Conservation (phyloP, 352 stramenopile genomes). For the Pythium guiyangense region DNA sequence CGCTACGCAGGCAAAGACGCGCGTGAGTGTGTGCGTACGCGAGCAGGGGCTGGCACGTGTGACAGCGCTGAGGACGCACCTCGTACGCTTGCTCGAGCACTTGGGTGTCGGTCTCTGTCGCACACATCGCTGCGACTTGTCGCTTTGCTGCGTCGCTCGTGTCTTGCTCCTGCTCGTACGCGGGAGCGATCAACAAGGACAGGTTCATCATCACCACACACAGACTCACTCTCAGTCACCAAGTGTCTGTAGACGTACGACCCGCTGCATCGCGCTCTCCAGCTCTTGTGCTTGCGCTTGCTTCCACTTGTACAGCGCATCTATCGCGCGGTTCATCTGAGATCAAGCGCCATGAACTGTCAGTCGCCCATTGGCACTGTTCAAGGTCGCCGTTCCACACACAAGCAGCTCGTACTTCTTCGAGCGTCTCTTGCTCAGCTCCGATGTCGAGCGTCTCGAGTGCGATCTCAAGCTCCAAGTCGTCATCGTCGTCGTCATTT, state of each 20-base stretch:
- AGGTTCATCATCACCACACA: background rate
- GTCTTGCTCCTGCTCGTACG: slow-evolving; percentile 3
- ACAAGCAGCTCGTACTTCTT: slow-evolving; percentile 22
- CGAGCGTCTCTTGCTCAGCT: slow-evolving; percentile 28
- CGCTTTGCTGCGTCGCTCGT: background rate
- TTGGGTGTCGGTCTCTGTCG: background rate
- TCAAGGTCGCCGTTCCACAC: background rate
- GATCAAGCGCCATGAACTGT: background rate
- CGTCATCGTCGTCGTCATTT: slow-evolving; percentile 23
- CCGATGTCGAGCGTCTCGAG: slow-evolving; percentile 25
- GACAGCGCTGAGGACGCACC: background rate
- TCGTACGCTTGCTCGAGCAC: slow-evolving; percentile 8
- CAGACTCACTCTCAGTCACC: background rate
- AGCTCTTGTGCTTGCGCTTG: slow-evolving; percentile 21
- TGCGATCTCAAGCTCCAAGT: slow-evolving; percentile 32
- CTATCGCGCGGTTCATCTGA: slow-evolving; percentile 48
- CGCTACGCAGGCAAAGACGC: slow-evolving; percentile 1
- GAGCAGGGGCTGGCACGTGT: background rate
- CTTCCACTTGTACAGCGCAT: slow-evolving; percentile 35
- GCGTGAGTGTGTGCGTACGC: background rate
- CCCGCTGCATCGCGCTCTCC: slow-evolving; percentile 18
- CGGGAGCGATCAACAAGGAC: background rate
- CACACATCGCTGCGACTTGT: background rate
- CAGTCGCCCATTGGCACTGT: background rate
- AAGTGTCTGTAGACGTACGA: slow-evolving; percentile 17